Conservation (phyloP, 768 basidiomycete species). For the Brasilioporus rufonigricans region DNA sequence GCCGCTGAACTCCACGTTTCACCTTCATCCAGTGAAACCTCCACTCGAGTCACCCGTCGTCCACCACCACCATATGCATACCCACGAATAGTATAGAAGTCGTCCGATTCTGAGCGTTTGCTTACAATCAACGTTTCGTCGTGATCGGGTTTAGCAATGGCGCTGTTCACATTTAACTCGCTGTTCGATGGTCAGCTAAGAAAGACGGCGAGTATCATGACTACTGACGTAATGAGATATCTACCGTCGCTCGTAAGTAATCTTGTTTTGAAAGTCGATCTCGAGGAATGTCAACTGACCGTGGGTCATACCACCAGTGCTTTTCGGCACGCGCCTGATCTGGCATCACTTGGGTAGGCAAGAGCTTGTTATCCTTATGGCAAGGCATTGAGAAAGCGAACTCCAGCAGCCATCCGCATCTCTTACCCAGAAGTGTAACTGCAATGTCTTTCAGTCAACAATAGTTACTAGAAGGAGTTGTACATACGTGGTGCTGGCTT, state of each 20-base stretch:
- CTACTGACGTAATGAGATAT: slow-evolving; percentile 34
- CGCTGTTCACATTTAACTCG: slow-evolving; percentile 61
- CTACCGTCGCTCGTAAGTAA: slow-evolving; percentile 6
- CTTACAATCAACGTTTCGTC: slow-evolving; percentile 39
- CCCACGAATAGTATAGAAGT: slow-evolving; percentile 44
- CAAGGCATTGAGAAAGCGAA: not conserved
- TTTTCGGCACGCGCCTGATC: slow-evolving; percentile 51
- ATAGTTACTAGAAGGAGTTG: not conserved
- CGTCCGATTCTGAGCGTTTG: slow-evolving; percentile 3
- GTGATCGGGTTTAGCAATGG: slow-evolving; percentile 55
- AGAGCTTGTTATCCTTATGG: slow-evolving; percentile 52
- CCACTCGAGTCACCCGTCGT: slow-evolving; percentile 54
- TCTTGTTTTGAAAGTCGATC: not conserved
- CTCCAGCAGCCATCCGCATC: not conserved
- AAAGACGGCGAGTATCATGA: not conserved
- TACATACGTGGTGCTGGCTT: slow-evolving; percentile 48
- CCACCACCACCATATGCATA: slow-evolving; percentile 67
- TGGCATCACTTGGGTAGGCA: slow-evolving; percentile 51
- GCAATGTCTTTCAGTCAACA: not conserved
- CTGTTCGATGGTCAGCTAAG: slow-evolving; percentile 34
- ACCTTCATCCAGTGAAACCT: slow-evolving; percentile 56
- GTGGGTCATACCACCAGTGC: slow-evolving; percentile 56
- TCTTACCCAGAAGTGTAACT: slow-evolving; percentile 38
- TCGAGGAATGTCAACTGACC: slow-evolving; percentile 21
- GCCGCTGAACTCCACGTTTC: slow-evolving; percentile 44